Percentiles rank a stretch among this genome's conserved stretches.
Conservation (phyloP, 2,329 filamentous ascomycete species). For the Fusarium sp. region DNA sequence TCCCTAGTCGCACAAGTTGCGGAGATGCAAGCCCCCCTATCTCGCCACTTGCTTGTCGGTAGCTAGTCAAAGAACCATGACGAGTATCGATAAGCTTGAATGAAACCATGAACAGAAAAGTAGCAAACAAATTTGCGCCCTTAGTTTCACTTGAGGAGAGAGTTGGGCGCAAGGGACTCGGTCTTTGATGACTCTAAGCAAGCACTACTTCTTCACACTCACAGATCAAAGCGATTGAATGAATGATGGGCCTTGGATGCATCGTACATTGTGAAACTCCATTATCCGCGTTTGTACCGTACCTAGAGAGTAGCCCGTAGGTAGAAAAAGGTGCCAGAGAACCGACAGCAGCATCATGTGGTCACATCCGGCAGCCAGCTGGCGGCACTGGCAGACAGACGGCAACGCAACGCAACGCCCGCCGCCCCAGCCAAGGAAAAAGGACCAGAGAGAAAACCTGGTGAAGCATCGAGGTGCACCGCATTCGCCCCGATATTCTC, state of each 20-base stretch:
- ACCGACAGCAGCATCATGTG: conserved; percentile 12
- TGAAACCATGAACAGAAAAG: not conserved
- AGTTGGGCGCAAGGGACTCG: not conserved
- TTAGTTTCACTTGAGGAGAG: conserved; percentile 2
- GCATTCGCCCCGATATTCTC: conserved; percentile 19
- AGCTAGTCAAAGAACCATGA: not conserved
- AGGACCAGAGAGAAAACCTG: not conserved
- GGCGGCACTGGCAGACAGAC: conserved; percentile 29
- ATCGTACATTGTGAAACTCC: conserved; percentile 37
- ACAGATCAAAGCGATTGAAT: not conserved
- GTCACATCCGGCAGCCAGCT: conserved; percentile 33
- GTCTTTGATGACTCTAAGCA: not conserved
- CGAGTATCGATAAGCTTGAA: not conserved
- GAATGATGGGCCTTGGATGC: conserved; percentile 17
- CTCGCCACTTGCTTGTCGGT: not conserved
- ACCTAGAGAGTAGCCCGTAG: not conserved
- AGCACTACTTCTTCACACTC: not conserved
- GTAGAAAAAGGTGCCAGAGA: not conserved
- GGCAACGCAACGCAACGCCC: not conserved
- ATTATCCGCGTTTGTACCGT: conserved; percentile 17
- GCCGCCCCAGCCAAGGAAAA: not conserved
- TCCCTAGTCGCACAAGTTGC: conserved; percentile 29
- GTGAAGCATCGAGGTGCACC: conserved; percentile 28
- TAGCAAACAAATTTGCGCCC: conserved; percentile 1
- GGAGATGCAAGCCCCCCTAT: conserved; percentile 15